Base-by-base conservation (phyloP, 2,329 filamentous ascomycete species). In the Penicillium expansum region DNA sequence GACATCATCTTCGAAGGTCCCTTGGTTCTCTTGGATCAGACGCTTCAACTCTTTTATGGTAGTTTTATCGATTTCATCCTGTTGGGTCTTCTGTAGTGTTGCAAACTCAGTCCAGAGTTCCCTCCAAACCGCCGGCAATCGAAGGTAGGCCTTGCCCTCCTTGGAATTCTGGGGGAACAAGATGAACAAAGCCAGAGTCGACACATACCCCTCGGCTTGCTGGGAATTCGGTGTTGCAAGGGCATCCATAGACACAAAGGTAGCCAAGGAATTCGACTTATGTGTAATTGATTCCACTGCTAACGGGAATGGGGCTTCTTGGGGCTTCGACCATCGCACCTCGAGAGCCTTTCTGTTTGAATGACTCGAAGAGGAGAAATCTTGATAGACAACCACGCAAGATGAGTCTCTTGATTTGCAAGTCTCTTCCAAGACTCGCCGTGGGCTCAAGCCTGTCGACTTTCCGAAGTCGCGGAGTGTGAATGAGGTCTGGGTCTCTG, bases 161-260 rank as follows among this genome's bases (percentile, higher is more conserved):
- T 91, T 94, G 0, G 84, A 76, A 16, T 86, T 90, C n/a, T 84
- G 82, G 1, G 86, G 85, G 62, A 92, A 96, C 0, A 96, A 80
- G 39, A 90, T 82, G 71, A 96, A 97, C 1, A 99, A 77, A 1
- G 89, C 91, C 13, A 85, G 81, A 0, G 92, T 96, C 6, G 92
- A 90, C 41, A 94, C 83, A 65, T 88, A 97, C 1, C 88, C 87
- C 72, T 97, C 92, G 6, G 94, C 95, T 70, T 99, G 92, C 62
- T 87, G 86, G 13, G 80, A 65, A 52, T 91, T 88, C 0, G 91
- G 85, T 0, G 91, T 88, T 11, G 91, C 89, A 42, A 95, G 75
- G 0, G 82, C 81, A 4, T 77, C 80, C 88, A 97, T 96, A 41
- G 86, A 88, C 63, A 94, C 86, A 11, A 79, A 83, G 24, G 88